A percentile compares a stretch with the other conserved stretches of the same genome.
phyloP scores from a whole-genome alignment of 2,329 filamentous ascomycete genomes.

The Xylaria sp. region DNA sequence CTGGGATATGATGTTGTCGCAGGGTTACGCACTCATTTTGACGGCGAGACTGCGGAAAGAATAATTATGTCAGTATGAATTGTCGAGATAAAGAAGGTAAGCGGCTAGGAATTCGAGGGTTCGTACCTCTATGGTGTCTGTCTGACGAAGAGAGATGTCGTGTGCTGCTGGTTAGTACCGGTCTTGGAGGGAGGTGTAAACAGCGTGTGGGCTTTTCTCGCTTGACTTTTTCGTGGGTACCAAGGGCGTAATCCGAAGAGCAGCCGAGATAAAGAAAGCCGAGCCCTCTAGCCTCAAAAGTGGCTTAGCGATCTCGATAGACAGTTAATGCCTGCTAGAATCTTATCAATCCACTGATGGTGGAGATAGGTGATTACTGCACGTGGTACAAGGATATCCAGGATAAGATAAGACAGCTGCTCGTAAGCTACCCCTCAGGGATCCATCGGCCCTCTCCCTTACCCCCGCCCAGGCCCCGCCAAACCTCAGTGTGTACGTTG shows the following conservation, averaged over 20 bases:
- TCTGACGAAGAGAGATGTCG: slow-evolving; percentile 42
- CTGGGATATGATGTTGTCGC: slow-evolving; percentile 21
- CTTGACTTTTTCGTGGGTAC: slow-evolving; percentile 46
- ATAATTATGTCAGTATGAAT: slow-evolving; percentile 34
- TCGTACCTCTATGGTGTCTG: slow-evolving; percentile 44
- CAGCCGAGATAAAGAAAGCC: slow-evolving; percentile 39
- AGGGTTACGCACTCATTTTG: slow-evolving; percentile 50
- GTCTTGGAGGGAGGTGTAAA: slow-evolving; percentile 37
- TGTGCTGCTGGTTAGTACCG: slow-evolving; percentile 40
- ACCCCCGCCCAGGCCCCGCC: too few species aligned
- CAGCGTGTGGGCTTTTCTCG: slow-evolving; percentile 44
- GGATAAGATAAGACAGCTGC: neutral
- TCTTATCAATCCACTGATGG: neutral
- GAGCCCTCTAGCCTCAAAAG: slow-evolving; percentile 12
- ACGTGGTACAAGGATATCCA: too few species aligned
- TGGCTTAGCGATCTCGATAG: slow-evolving; percentile 23
- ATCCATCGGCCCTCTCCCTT: neutral
- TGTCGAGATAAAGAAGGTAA: neutral
- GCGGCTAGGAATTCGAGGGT: neutral
- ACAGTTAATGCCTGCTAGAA: neutral
- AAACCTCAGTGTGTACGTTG: too few species aligned
- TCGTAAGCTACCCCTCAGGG: slow-evolving; percentile 5
- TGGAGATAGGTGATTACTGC: too few species aligned
- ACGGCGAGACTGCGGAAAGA: slow-evolving; percentile 42
- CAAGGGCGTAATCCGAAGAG: slow-evolving; percentile 44